These are phyloP conservation scores for Mycena floridula DNA, from an alignment of 768 basidiomycete species.

Conservation along the genomic window DNA sequence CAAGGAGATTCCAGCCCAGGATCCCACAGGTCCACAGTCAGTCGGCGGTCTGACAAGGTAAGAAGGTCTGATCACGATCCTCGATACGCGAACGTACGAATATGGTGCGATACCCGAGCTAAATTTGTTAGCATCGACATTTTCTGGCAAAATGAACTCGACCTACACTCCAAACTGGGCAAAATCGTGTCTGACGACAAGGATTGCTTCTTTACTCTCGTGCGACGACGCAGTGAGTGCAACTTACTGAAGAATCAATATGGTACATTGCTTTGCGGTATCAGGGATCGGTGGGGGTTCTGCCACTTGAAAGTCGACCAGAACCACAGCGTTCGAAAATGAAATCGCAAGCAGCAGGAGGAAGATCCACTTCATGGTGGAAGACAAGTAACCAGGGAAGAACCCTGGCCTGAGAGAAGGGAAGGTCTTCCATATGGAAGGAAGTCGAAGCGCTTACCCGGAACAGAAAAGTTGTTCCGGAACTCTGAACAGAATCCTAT, in stretches of 20 bases:
- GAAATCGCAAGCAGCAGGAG: too few species aligned
- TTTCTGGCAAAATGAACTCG: slow-evolving; percentile 30
- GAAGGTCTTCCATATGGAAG: too few species aligned
- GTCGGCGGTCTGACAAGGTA: slow-evolving; percentile 52
- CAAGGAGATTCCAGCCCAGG: slow-evolving; percentile 70
- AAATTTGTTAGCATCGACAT: slow-evolving; percentile 61
- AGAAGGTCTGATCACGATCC: too few species aligned
- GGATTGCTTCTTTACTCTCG: slow-evolving; percentile 4
- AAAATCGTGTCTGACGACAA: slow-evolving; percentile 53
- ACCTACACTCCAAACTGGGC: slow-evolving; percentile 61
- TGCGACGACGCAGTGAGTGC: neutral
- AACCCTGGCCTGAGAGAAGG: too few species aligned
- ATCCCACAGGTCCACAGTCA: slow-evolving; percentile 62
- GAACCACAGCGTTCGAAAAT: slow-evolving; percentile 41
- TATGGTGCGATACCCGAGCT: slow-evolving; percentile 12
- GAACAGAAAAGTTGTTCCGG: too few species aligned
- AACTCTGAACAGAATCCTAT: too few species aligned
- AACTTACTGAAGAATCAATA: slow-evolving; percentile 56
- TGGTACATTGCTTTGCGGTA: slow-evolving; percentile 55
- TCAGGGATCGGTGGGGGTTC: slow-evolving; percentile 67
- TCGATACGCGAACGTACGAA: neutral
- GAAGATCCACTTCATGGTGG: too few species aligned
- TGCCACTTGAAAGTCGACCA: slow-evolving; percentile 64
- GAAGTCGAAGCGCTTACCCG: too few species aligned
- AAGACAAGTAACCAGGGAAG: too few species aligned